Evolutionary conservation across 192 early-diverging fungal species (phyloP).

Genomic region (Coemansia sp.): DNA sequence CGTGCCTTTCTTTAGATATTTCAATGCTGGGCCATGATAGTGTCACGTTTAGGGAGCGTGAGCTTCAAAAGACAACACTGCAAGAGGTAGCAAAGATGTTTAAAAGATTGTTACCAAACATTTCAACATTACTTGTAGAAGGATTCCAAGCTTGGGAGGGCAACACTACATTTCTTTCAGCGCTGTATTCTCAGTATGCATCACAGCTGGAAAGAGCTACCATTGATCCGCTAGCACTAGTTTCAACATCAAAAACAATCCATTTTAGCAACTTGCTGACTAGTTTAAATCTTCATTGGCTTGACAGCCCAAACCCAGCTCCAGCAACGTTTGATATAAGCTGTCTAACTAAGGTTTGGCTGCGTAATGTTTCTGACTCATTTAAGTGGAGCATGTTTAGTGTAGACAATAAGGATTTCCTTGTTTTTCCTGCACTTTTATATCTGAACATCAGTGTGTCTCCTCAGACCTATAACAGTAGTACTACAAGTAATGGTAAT

Average conservation of each 20-base stretch:
- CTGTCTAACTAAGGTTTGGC: background rate
- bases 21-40: no score
- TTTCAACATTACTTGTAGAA: background rate
- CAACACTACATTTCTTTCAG: no score
- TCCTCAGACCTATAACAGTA: background rate
- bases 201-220: background rate
- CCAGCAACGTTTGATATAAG: background rate
- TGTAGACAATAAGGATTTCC: background rate
- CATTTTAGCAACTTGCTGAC: background rate
- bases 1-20: no score
- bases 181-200: background rate
- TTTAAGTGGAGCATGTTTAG: background rate
- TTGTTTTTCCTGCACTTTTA: background rate
- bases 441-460: background rate
- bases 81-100: no score
- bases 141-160: background rate
- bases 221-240: background rate
- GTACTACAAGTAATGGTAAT: background rate
- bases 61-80: no score
- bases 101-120: background rate
- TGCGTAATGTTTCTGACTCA: background rate
- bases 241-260: background rate
- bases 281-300: background rate
- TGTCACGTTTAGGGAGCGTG: no score
- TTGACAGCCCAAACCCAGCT: background rate